Percentiles rank a stretch among this genome's conserved stretches.
Conservation (phyloP, 352 stramenopile genomes). For the Pythium insidiosum region DNA sequence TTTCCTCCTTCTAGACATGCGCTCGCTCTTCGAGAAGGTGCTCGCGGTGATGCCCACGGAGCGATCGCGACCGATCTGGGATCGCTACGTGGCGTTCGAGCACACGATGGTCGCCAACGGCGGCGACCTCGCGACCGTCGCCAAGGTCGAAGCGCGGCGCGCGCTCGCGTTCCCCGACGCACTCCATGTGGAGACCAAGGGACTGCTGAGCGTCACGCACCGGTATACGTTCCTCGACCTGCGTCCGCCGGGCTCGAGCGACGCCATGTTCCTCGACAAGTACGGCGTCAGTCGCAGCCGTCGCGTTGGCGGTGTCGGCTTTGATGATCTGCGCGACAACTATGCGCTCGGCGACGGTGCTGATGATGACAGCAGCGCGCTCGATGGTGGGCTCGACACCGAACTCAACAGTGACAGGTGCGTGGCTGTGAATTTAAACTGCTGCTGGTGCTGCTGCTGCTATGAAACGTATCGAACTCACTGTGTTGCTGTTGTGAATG, state of each 20-base stretch:
- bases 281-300: conserved; percentile 38
- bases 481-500: no score
- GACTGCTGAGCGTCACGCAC: conserved; percentile 64
- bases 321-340: conserved; percentile 7
- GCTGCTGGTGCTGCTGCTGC: no score
- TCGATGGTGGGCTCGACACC: neutral
- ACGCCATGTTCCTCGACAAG: conserved; percentile 77
- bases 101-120: conserved; percentile 82
- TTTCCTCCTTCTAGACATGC: conserved; percentile 57
- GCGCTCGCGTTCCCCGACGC: conserved; percentile 72
- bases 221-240: conserved; percentile 80
- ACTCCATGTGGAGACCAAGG: conserved; percentile 75
- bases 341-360: conserved; percentile 6
- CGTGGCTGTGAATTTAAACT: neutral
- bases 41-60: conserved; percentile 79
- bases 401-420: conserved; percentile 6
- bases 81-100: conserved; percentile 83
- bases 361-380: neutral
- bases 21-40: conserved; percentile 84
- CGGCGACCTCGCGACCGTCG: conserved; percentile 73
- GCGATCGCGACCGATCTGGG: conserved; percentile 76
- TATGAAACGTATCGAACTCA: no score
- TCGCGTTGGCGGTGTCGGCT: neutral
- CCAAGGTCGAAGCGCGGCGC: conserved; percentile 74
- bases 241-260: conserved; percentile 37